phyloP scores from a whole-genome alignment of 495 filamentous ascomycete species.

The Opeltia flavorubescens region DNA sequence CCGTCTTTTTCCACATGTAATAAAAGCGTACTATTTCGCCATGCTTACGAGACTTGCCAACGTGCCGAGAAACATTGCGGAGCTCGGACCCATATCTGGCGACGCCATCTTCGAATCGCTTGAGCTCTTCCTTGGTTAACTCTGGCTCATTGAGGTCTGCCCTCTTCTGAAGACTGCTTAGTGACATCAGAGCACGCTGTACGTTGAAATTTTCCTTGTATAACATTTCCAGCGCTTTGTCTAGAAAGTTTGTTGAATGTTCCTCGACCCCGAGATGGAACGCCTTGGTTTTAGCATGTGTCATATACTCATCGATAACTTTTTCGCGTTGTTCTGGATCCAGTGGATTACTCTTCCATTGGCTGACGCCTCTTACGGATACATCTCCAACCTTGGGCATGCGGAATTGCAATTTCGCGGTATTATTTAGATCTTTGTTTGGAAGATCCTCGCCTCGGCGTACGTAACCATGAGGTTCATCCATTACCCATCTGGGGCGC shows the following conservation, averaged over 20 bases:
- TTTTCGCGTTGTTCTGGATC: conserved; percentile 29
- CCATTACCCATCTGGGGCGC: conserved; percentile 83
- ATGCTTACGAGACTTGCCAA: conserved; percentile 59
- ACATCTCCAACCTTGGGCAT: conserved; percentile 36
- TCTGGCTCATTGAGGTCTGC: conserved; percentile 78
- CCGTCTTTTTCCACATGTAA: conserved; percentile 96
- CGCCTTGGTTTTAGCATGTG: conserved; percentile 44
- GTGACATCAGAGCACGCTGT: conserved; percentile 54
- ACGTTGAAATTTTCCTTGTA: conserved; percentile 55
- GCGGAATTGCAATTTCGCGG: conserved; percentile 38
- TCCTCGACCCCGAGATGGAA: conserved; percentile 48
- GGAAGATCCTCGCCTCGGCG: conserved; percentile 64
- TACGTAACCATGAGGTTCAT: conserved; percentile 78
- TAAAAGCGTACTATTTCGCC: conserved; percentile 80
- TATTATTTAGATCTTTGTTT: conserved; percentile 37
- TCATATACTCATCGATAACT: conserved; percentile 62
- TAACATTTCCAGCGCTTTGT: conserved; percentile 68
- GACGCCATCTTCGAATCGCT: conserved; percentile 86
- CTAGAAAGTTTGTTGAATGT: conserved; percentile 72
- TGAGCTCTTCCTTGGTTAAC: conserved; percentile 60
- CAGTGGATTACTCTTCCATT: conserved; percentile 26
- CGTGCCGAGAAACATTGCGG: conserved; percentile 66
- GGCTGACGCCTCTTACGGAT: conserved; percentile 30
- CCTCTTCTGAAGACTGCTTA: conserved; percentile 52
- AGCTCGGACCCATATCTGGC: conserved; percentile 85